A percentile compares a stretch with the other conserved stretches of the same genome.
These are phyloP conservation scores for Phylloporus sp. DNA, from an alignment of 1,284 basidiomycete species.

Conservation along the genomic window DNA sequence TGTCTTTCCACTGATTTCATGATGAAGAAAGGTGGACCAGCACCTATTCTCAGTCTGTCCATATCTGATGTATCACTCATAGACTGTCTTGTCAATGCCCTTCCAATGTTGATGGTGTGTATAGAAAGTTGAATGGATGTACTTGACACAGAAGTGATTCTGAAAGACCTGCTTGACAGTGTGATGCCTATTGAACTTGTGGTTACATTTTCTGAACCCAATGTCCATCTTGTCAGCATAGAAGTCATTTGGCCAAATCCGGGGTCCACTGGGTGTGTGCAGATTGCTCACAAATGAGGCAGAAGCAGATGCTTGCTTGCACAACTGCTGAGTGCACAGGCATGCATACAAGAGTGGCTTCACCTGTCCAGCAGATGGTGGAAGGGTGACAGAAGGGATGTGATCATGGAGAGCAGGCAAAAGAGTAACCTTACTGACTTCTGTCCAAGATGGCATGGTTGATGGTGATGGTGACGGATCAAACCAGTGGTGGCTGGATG, in stretches of 20 bases:
- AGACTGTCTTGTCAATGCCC: not conserved
- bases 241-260: slow-evolving; percentile 10
- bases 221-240: slow-evolving; percentile 7
- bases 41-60: not conserved
- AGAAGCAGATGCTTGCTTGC: too few relatives aligned
- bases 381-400: too few relatives aligned
- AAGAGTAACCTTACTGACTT: too few relatives aligned
- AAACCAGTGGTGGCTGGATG: too few relatives aligned
- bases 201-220: not conserved
- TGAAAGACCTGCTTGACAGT: not conserved
- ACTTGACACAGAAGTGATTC: slow-evolving; percentile 2
- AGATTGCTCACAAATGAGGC: too few relatives aligned
- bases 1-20: not conserved
- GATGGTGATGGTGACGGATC: too few relatives aligned
- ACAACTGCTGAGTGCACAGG: too few relatives aligned
- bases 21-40: not conserved
- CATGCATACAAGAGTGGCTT: too few relatives aligned
- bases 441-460: too few relatives aligned
- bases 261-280: too few relatives aligned
- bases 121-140: slow-evolving; percentile 3
- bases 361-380: too few relatives aligned
- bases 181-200: not conserved
- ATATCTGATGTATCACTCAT: not conserved
- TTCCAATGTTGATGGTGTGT: slow-evolving; percentile 4
- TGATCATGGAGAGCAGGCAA: too few relatives aligned